These are phyloP conservation scores for Pyrenophora seminiperda DNA, from an alignment of 2,329 filamentous ascomycete species.

Conservation along the genomic window DNA sequence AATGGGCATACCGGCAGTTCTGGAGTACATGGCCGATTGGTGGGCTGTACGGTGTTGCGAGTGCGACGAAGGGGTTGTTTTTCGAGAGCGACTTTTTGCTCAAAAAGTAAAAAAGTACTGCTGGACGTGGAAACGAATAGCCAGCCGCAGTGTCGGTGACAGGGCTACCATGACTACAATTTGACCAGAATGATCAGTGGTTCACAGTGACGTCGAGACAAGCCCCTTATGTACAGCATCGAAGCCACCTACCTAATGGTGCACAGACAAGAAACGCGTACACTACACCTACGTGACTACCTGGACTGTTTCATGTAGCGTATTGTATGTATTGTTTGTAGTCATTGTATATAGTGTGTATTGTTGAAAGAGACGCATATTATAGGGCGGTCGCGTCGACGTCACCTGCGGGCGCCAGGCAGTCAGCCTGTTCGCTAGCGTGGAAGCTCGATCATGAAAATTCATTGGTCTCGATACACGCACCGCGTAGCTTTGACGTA, in stretches of 20 bases:
- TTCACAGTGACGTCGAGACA: constrained; percentile 10
- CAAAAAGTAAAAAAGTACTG: constrained; percentile 27
- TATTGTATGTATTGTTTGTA: no score
- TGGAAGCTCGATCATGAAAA: background rate
- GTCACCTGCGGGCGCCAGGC: constrained; percentile 29
- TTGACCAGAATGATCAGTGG: constrained; percentile 5
- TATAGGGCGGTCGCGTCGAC: constrained; percentile 31
- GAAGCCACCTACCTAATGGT: background rate
- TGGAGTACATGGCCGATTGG: constrained; percentile 47
- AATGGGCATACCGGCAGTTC: constrained; percentile 33
- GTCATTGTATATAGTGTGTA: no score
- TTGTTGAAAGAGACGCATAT: constrained; percentile 24
- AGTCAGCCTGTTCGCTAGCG: constrained; percentile 2
- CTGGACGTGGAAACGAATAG: background rate
- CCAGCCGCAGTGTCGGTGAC: constrained; percentile 6
- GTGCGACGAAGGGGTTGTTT: constrained; percentile 42
- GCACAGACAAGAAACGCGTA: constrained; percentile 2
- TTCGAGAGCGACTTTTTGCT: constrained; percentile 42
- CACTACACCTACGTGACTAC: no score
- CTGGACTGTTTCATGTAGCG: constrained; percentile 1
- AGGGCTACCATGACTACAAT: constrained; percentile 4
- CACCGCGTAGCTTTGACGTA: constrained; percentile 15
- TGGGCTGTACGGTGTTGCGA: constrained; percentile 49
- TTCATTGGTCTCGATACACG: constrained; percentile 17
- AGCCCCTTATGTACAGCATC: background rate